Evolutionary conservation across 2,329 filamentous ascomycete genomes (phyloP).

Genomic region (Exophiala sp.): DNA sequence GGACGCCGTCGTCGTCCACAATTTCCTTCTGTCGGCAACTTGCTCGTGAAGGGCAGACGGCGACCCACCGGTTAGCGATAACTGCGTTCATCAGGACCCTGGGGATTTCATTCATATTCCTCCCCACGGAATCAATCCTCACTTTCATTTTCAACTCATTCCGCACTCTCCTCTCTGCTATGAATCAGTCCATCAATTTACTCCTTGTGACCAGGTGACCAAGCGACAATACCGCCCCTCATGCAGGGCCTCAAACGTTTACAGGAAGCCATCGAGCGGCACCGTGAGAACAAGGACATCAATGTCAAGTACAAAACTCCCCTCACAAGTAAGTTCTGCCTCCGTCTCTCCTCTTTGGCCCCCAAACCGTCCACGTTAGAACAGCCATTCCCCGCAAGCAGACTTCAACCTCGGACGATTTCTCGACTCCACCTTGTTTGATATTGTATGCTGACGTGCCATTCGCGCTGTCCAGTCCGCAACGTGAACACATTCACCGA

Average conservation of each 20-base stretch:
- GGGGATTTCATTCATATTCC: slow-evolving; percentile 19
- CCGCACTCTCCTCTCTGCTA: slow-evolving; percentile 25
- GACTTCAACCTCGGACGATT: neutral
- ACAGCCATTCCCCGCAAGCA: neutral
- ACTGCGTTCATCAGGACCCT: neutral
- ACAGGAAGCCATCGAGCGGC: slow-evolving; percentile 27
- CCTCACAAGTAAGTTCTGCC: slow-evolving; percentile 27
- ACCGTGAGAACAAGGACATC: slow-evolving; percentile 30
- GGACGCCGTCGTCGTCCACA: neutral
- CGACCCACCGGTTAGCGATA: neutral
- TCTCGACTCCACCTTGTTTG: slow-evolving; percentile 1
- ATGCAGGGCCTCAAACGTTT: slow-evolving; percentile 29
- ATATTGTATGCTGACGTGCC: neutral
- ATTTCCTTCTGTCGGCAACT: slow-evolving; percentile 1
- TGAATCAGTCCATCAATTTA: slow-evolving; percentile 11
- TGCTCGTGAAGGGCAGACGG: neutral
- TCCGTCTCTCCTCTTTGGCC: slow-evolving; percentile 2
- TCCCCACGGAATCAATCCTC: slow-evolving; percentile 25
- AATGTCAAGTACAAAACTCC: slow-evolving; percentile 30
- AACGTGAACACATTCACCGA: slow-evolving; percentile 30
- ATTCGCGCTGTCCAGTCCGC: slow-evolving; percentile 17
- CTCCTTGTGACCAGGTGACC: slow-evolving; percentile 17
- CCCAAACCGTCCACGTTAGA: slow-evolving; percentile 4
- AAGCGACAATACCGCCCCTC: slow-evolving; percentile 20
- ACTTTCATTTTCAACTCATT: slow-evolving; percentile 20